phyloP scores from a whole-genome alignment of 2,329 filamentous ascomycete species.

The Penicillium hesseltinei region DNA sequence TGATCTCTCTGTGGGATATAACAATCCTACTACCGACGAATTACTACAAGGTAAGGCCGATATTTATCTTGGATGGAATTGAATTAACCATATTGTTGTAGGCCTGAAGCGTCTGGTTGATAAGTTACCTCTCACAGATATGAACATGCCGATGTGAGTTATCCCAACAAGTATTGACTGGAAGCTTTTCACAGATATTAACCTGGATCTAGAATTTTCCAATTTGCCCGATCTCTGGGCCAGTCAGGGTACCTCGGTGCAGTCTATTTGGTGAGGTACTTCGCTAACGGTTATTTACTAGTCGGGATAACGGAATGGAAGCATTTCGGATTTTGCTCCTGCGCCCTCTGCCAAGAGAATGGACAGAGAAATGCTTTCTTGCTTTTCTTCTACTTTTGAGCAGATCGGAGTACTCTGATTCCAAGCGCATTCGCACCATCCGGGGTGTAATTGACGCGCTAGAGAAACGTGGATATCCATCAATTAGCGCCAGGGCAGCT shows the following conservation, averaged over 20 bases:
- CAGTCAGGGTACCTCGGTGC: background rate
- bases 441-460: conserved; percentile 32
- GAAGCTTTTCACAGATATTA: background rate
- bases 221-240: background rate
- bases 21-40: conserved; percentile 35
- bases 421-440: conserved; percentile 39
- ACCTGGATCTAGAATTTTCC: background rate
- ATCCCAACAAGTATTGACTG: background rate
- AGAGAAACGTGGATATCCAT: conserved; percentile 43
- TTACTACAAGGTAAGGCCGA: conserved; percentile 42
- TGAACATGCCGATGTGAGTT: conserved; percentile 3
- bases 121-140: background rate
- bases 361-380: conserved; percentile 65
- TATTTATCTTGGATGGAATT: background rate
- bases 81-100: conserved; percentile 23
- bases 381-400: conserved; percentile 61
- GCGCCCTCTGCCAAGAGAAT: conserved; percentile 55
- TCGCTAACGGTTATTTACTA: background rate
- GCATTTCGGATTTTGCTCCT: conserved; percentile 62
- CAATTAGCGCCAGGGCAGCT: conserved; percentile 60
- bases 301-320: conserved; percentile 21
- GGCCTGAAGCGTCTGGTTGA: conserved; percentile 57
- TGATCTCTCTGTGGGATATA: conserved; percentile 61
- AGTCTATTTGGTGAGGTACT: background rate
- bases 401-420: conserved; percentile 52